These are phyloP conservation scores for Kluyveromyces nonfermentans DNA, from an alignment of 805 yeast species.

Conservation along the genomic window DNA sequence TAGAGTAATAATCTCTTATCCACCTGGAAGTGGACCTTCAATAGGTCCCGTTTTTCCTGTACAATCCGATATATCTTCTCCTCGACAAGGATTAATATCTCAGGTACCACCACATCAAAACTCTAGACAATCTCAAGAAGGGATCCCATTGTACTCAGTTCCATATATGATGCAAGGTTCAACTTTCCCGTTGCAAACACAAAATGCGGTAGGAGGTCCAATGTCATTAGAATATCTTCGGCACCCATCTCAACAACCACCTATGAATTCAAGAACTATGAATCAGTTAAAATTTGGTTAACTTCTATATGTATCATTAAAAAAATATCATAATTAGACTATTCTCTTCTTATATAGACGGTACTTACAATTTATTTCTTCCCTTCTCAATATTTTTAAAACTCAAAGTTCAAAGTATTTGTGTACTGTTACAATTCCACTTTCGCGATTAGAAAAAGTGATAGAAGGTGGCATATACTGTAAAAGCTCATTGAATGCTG, in stretches of 20 bases:
- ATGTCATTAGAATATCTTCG: not conserved
- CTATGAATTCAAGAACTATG: not conserved
- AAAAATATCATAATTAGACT: not conserved
- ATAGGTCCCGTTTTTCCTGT: not conserved
- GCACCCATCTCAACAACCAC: not conserved
- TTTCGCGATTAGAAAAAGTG: constrained; percentile 53
- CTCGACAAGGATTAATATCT: not conserved
- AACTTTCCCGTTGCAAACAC: not conserved
- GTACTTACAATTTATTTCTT: not conserved
- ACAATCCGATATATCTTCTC: not conserved
- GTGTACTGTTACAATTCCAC: constrained; percentile 59
- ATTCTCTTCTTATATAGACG: not conserved
- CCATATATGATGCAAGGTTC: constrained; percentile 1
- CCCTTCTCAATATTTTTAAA: not conserved
- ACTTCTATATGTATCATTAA: not conserved
- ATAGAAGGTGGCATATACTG: constrained; percentile 58
- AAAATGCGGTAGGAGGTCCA: not conserved
- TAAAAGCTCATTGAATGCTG: constrained; percentile 64
- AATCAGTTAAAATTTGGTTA: not conserved
- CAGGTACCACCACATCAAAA: not conserved
- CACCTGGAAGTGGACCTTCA: not conserved
- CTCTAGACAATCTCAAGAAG: not conserved
- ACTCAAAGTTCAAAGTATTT: constrained; percentile 37
- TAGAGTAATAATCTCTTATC: not conserved
- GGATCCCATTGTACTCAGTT: not conserved